Base-by-base conservation (phyloP, 768 basidiomycete species). In the Russula earlei region DNA sequence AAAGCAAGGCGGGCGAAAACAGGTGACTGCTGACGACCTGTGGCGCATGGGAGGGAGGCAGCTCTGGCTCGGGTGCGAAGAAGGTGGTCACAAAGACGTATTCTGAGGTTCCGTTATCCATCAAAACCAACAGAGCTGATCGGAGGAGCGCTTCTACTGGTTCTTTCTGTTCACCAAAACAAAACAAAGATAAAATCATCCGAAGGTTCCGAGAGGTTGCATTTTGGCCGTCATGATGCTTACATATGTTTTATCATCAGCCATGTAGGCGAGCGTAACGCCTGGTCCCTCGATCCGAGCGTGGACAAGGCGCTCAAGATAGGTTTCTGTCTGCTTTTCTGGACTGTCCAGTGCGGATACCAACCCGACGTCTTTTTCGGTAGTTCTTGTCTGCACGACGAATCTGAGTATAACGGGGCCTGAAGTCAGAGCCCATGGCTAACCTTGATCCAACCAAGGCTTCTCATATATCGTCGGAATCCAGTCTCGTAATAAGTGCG, bases 401-500 rank as follows among this genome's bases (percentile, higher is more conserved):
- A 52, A 49, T 33, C 29, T 56, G 22, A 36, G 17, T 15, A 31
- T 40, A 17, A 42, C 17, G 33, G 33, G 19, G 38, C 46, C 22
- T 29, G 29, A 6, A 4, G 5, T 20, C 5, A 20, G 41, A 2
- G 52, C 25, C 25, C 15, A n/a, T 42, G 25, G 41, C 72, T 47
- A 42, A 87, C 87, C 77, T 87, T 89, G 49, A 98, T 77, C 70
- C 76, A 82, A 34, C 83, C 80, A 45, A 99, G 73, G 65, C 84
- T 86, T 43, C 96, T 77, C 22, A 84, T 78, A 67, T 98, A 99
- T 41, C 96, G 74, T 59, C 96, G 75, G 67, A 97, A 94, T 0
- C 87, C 91, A 20, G 96, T 98, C 71, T 99, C 96, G 57, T 92
- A 97, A 68, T 96, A 99, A 20, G 89, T 79, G 38, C 93, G 82